These are phyloP conservation scores for Kwoniella europaea DNA, from an alignment of 768 basidiomycete genomes.

Conservation along the genomic window DNA sequence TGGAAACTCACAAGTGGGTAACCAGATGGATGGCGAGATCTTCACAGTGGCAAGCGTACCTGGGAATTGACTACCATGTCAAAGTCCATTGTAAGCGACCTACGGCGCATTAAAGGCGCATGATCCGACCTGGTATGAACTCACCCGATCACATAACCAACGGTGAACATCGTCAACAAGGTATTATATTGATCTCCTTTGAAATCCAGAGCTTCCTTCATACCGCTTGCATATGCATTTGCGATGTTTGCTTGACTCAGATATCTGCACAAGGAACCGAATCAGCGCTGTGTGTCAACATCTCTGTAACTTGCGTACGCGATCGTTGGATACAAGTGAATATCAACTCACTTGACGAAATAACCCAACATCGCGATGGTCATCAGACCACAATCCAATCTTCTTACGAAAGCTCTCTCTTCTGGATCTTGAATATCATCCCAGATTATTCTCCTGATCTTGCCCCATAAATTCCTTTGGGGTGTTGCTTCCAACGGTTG, in stretches of 20 bases:
- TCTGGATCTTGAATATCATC: constrained; percentile 23
- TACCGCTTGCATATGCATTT: constrained; percentile 39
- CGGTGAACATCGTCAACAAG: constrained; percentile 17
- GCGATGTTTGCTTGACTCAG: constrained; percentile 15
- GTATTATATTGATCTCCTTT: constrained; percentile 37
- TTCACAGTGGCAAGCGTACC: constrained; percentile 19
- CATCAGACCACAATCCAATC: constrained; percentile 25
- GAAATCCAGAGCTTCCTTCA: constrained; percentile 43
- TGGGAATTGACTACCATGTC: constrained; percentile 10
- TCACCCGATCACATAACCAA: constrained; percentile 21
- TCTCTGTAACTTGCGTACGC: too few relatives aligned
- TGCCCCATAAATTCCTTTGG: constrained; percentile 10
- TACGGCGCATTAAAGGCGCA: too few relatives aligned
- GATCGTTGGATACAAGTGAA: too few relatives aligned
- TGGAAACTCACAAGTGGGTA: constrained; percentile 18
- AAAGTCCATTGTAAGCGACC: too few relatives aligned
- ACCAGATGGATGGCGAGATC: constrained; percentile 18
- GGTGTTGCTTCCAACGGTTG: not conserved
- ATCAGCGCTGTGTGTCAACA: too few relatives aligned
- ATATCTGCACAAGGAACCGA: too few relatives aligned
- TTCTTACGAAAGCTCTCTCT: constrained; percentile 26
- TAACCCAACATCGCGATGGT: constrained; percentile 23
- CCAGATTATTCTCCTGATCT: constrained; percentile 19
- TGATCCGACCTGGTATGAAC: too few relatives aligned
- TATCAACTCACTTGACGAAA: constrained; percentile 27